Evolutionary conservation across 2,329 filamentous ascomycete species (phyloP).

Genomic region (Trichothecium roseum): DNA sequence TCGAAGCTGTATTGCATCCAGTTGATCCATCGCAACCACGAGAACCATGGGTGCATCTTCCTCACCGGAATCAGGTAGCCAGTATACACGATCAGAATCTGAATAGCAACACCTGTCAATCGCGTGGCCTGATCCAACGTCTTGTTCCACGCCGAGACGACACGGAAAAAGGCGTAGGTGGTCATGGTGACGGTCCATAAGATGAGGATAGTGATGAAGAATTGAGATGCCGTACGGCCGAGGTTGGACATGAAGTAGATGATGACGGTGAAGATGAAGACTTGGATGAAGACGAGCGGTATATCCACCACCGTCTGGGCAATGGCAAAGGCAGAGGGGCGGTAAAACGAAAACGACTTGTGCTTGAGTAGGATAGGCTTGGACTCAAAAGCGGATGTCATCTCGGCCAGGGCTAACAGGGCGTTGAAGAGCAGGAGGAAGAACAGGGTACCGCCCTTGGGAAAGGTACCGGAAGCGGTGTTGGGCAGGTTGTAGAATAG

Average conservation of each 20-base stretch:
- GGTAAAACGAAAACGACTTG: slow-evolving; percentile 60
- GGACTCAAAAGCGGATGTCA: slow-evolving; percentile 52
- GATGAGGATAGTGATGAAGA: slow-evolving; percentile 56
- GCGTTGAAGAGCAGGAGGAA: slow-evolving; percentile 43
- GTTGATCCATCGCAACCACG: slow-evolving; percentile 61
- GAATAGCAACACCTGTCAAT: slow-evolving; percentile 44
- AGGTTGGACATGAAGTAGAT: slow-evolving; percentile 73
- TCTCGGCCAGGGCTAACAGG: slow-evolving; percentile 64
- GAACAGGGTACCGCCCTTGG: slow-evolving; percentile 36
- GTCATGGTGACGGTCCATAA: slow-evolving; percentile 46
- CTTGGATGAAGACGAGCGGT: slow-evolving; percentile 50
- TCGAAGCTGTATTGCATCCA: slow-evolving; percentile 63
- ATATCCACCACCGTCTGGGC: slow-evolving; percentile 50
- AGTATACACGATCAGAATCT: slow-evolving; percentile 57
- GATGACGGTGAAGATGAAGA: slow-evolving; percentile 57
- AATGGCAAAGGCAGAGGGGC: slow-evolving; percentile 44
- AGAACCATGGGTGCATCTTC: slow-evolving; percentile 45
- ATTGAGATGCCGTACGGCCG: slow-evolving; percentile 52
- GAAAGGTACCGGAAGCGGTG: slow-evolving; percentile 54
- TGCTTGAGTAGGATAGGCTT: slow-evolving; percentile 61
- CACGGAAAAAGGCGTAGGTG: slow-evolving; percentile 49
- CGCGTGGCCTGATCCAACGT: slow-evolving; percentile 54
- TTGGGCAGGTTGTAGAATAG: slow-evolving; percentile 61
- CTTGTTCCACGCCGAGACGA: slow-evolving; percentile 46
- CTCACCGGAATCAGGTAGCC: slow-evolving; percentile 52